A percentile compares a stretch with the other conserved stretches of the same genome.
phyloP scores from a whole-genome alignment of 1,284 basidiomycete species.

The Sporisorium graminicola region DNA sequence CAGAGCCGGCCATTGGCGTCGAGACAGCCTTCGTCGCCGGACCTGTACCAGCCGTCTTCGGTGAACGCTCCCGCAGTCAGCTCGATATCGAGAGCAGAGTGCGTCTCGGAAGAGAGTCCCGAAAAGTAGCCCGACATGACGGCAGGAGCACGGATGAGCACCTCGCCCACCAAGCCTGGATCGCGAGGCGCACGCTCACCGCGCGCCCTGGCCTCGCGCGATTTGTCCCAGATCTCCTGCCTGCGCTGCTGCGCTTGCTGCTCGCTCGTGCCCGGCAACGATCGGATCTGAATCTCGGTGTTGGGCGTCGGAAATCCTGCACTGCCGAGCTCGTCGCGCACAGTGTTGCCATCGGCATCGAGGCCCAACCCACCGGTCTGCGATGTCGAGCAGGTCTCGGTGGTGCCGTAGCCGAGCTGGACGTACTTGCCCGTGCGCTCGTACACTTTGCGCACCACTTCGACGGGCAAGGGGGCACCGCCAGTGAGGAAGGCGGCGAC shows the following conservation, averaged over 20 bases:
- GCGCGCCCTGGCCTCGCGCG: constrained; percentile 26
- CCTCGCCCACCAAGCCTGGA: constrained; percentile 52
- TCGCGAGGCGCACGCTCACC: constrained; percentile 44
- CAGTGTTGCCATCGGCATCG: constrained; percentile 24
- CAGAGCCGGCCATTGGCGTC: constrained; percentile 55
- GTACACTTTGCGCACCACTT: constrained; percentile 69
- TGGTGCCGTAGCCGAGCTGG: constrained; percentile 62
- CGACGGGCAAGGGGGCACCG: constrained; percentile 69
- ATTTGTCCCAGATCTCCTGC: constrained; percentile 34
- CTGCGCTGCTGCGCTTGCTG: constrained; percentile 32
- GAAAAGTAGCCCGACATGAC: constrained; percentile 61
- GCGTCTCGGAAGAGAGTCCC: constrained; percentile 50
- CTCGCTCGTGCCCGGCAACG: constrained; percentile 26
- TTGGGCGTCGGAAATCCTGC: constrained; percentile 32
- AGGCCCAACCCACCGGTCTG: constrained; percentile 36
- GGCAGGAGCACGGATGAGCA: constrained; percentile 43
- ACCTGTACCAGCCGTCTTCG: constrained; percentile 54
- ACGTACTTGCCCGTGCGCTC: constrained; percentile 68
- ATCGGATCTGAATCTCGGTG: constrained; percentile 43
- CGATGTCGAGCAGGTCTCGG: constrained; percentile 49
- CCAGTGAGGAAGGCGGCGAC: constrained; percentile 69
- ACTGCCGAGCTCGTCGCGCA: constrained; percentile 53
- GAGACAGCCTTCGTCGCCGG: constrained; percentile 58
- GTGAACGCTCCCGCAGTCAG: constrained; percentile 45
- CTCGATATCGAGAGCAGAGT: constrained; percentile 45